Percentiles rank a stretch among this genome's conserved stretches.
These are phyloP conservation scores for Quercus cerris DNA, from an alignment of 306 rosid species.

Conservation along the genomic window DNA sequence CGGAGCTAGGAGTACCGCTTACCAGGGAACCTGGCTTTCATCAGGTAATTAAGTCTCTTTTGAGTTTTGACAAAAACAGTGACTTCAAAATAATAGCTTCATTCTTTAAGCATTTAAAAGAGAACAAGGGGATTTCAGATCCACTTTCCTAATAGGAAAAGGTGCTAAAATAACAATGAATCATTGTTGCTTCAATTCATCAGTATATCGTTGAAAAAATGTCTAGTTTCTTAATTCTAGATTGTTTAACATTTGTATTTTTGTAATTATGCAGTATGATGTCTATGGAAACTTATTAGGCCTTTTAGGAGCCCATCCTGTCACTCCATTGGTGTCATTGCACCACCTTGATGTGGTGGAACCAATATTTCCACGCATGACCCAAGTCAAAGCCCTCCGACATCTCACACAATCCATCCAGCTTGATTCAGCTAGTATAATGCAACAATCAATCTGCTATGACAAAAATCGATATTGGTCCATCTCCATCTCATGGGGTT, in stretches of 20 bases:
- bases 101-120: neutral
- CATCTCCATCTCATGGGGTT: conserved; percentile 86
- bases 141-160: no score
- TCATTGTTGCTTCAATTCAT: no score
- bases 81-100: no score
- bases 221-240: neutral
- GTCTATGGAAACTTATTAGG: conserved; percentile 84
- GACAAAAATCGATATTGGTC: conserved; percentile 69
- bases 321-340: conserved; percentile 65
- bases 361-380: conserved; percentile 75
- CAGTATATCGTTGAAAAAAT: no score
- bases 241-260: neutral
- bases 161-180: no score
- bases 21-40: conserved; percentile 89
- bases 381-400: conserved; percentile 39
- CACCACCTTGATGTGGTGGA: conserved; percentile 87
- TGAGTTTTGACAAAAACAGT: neutral
- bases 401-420: conserved; percentile 55
- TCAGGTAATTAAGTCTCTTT: conserved; percentile 47
- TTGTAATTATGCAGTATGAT: conserved; percentile 65
- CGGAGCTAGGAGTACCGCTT: conserved; percentile 91
- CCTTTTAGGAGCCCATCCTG: conserved; percentile 81
- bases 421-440: conserved; percentile 67
- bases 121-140: no score
- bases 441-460: conserved; percentile 93